Base-by-base conservation (phyloP, 345 rosid genomes). In the Arabis hirsuta region DNA sequence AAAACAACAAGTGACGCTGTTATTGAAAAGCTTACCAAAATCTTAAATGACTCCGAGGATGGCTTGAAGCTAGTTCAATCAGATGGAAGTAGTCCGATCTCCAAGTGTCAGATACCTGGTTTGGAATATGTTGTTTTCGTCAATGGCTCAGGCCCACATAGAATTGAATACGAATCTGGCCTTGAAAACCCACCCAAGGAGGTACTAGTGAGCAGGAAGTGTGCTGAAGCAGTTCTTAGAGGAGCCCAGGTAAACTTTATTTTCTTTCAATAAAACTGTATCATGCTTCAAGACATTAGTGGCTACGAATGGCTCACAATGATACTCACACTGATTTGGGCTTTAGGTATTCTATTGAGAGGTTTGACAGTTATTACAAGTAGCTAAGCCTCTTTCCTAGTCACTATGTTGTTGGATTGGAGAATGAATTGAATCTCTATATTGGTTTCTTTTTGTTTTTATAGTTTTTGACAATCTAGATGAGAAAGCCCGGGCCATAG, bases 221-320 rank as follows among this genome's bases (percentile, higher is more conserved):
- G 99, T 76, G 98, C 96, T 67, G 99, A 95, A 80, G 92, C 99
- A 44, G 98, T 95, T 84, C 96, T 95, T 42, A 88, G 98, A 52
- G 99, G 99, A 76, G 99, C 99, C 71, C 97, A 91, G 96, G 99
- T 93, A 66, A 61, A 42, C 50, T 44, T 2, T 1, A 5, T 1
- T 29, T 41, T 20, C 29, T 29, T 41, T 39, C 43, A 24, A 0
- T 27, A 10, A 44, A 38, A 26, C 13, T 29, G 32, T 29, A 29
- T 32, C 36, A 32, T 32, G 36, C 39, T 36, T 53, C 36, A 32
- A 8, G 36, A 5, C 8, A 32, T 43, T 61, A 43, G 22, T 61
- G 44, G 29, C 32, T 51, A 52, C 6, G 14, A 57, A 1, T 48
- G 52, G 6, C 22, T 29, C 39, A 46, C 19, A 64, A 24, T 22